These are phyloP conservation scores for Arthrobotrys sinensis DNA, from an alignment of 2,329 filamentous ascomycete species.

Conservation along the genomic window DNA sequence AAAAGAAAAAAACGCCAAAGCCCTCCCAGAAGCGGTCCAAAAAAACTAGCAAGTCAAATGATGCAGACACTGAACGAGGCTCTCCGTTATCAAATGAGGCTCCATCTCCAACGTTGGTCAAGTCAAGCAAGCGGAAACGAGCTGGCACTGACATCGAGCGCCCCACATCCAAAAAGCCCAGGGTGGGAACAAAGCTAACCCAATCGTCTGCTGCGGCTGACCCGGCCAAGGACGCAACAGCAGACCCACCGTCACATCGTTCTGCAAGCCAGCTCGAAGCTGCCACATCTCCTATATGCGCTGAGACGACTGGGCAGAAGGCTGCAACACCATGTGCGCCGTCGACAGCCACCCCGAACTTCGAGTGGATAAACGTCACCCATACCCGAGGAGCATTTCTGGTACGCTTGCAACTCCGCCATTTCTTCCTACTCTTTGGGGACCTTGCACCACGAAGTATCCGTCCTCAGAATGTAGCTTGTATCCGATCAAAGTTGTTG, in stretches of 20 bases:
- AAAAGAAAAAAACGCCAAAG: not conserved
- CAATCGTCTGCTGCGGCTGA: conserved; percentile 50
- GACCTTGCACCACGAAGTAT: conserved; percentile 25
- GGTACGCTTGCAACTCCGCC: conserved; percentile 36
- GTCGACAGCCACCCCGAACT: conserved; percentile 34
- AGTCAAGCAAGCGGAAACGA: conserved; percentile 36
- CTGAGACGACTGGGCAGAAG: not conserved
- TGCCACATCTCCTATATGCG: conserved; percentile 19
- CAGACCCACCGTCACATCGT: conserved; percentile 24
- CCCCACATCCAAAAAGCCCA: conserved; percentile 31
- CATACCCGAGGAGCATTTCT: conserved; percentile 41
- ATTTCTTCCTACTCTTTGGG: conserved; percentile 44
- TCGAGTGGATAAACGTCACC: conserved; percentile 46
- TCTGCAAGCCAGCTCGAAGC: conserved; percentile 35
- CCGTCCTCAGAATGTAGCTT: conserved; percentile 24
- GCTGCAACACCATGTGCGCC: not conserved
- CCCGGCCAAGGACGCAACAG: conserved; percentile 35
- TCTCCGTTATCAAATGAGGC: not conserved
- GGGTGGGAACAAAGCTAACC: conserved; percentile 31
- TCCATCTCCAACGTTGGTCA: conserved; percentile 2
- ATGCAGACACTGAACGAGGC: not conserved
- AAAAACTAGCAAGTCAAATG: not conserved
- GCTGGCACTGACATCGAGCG: conserved; percentile 20
- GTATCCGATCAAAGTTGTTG: conserved; percentile 44
- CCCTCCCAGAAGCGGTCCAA: not conserved